Evolutionary conservation across 2,329 filamentous ascomycete genomes (phyloP).

Genomic region (Fusarium burgessii): DNA sequence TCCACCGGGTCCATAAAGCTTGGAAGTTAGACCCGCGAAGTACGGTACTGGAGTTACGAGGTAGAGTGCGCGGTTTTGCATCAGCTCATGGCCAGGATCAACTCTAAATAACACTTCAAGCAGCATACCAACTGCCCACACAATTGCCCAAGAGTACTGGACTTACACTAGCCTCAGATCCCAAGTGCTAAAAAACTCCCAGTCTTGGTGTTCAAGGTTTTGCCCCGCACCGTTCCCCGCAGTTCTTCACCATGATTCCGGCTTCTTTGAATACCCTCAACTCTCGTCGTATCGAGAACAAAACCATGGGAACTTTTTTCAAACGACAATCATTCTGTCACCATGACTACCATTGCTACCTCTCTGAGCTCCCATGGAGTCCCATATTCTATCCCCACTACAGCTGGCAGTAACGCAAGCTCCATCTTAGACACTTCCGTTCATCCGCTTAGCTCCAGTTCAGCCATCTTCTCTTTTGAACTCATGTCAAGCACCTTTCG

Average conservation of each 20-base stretch:
- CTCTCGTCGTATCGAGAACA: not conserved
- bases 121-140: too few relatives aligned
- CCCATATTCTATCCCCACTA: not conserved
- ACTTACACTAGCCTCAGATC: not conserved
- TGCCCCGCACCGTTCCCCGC: not conserved
- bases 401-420: not conserved
- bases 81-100: too few relatives aligned
- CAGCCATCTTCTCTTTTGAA: not conserved
- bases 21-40: too few relatives aligned
- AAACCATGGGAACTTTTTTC: not conserved
- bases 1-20: too few relatives aligned
- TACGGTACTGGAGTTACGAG: too few relatives aligned
- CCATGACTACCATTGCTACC: not conserved
- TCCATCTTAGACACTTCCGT: not conserved
- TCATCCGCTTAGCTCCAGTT: not conserved
- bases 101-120: too few relatives aligned
- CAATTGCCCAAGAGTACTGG: too few relatives aligned
- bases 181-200: not conserved
- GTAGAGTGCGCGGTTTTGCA: too few relatives aligned
- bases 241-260: not conserved
- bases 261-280: not conserved
- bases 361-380: not conserved
- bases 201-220: not conserved
- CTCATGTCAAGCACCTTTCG: not conserved
- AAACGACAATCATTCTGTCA: not conserved